phyloP scores from a whole-genome alignment of 495 filamentous ascomycete genomes.

The Aspergillus ostianus region DNA sequence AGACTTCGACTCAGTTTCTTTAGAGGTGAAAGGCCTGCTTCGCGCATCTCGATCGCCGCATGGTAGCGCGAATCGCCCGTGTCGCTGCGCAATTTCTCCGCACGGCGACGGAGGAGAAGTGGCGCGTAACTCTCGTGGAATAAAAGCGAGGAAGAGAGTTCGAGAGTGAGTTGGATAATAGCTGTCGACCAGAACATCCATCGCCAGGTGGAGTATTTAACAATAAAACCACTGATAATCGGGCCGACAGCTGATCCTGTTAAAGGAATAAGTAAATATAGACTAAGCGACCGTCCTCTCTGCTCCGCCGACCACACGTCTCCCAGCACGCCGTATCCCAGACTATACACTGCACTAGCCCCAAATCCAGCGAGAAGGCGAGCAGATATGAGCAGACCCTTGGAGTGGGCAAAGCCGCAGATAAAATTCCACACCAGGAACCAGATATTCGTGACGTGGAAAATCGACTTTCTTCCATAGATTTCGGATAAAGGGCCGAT shows the following conservation, averaged over 20 bases:
- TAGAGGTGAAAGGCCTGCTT: neutral
- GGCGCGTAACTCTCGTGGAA: neutral
- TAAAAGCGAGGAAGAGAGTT: no score
- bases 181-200: slow-evolving; percentile 53
- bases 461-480: slow-evolving; percentile 59
- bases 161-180: slow-evolving; percentile 20
- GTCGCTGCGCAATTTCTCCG: neutral
- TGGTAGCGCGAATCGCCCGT: slow-evolving; percentile 1
- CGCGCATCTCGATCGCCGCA: neutral
- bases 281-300: slow-evolving; percentile 52
- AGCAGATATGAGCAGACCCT: slow-evolving; percentile 41
- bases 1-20: slow-evolving; percentile 32
- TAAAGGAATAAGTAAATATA: slow-evolving; percentile 56
- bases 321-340: slow-evolving; percentile 49
- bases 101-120: neutral
- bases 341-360: slow-evolving; percentile 35
- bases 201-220: no score
- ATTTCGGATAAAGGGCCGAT: slow-evolving; percentile 67
- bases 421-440: slow-evolving; percentile 54
- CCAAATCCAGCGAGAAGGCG: slow-evolving; percentile 51
- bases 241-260: slow-evolving; percentile 55
- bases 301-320: slow-evolving; percentile 41
- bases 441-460: slow-evolving; percentile 56
- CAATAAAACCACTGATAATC: slow-evolving; percentile 30
- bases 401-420: slow-evolving; percentile 45